Evolutionary conservation across 768 basidiomycete genomes (phyloP).

Genomic region (Amanita fuliginea): DNA sequence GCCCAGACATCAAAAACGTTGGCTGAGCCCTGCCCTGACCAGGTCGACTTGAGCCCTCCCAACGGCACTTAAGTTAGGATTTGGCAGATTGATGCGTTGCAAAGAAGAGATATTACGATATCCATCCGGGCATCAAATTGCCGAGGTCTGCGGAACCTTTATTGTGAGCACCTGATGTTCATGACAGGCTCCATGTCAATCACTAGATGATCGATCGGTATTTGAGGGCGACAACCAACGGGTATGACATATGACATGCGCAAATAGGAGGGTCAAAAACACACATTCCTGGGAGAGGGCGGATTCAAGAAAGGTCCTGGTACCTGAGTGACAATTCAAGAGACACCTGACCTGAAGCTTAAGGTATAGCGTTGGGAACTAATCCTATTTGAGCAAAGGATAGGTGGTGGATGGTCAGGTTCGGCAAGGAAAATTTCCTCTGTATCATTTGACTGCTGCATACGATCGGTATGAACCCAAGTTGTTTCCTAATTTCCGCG

Average conservation of each 20-base stretch:
- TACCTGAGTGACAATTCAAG: too few species aligned
- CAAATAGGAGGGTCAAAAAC: too few species aligned
- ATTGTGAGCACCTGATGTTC: too few species aligned
- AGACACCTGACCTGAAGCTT: too few species aligned
- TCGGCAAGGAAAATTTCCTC: not conserved
- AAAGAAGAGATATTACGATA: not conserved
- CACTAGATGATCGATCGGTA: too few species aligned
- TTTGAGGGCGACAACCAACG: too few species aligned
- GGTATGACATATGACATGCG: too few species aligned
- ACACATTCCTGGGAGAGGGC: too few species aligned
- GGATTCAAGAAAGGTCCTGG: too few species aligned
- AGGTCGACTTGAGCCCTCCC: not conserved
- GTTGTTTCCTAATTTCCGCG: constrained; percentile 25
- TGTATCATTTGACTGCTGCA: not conserved
- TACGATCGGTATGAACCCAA: not conserved
- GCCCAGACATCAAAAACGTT: not conserved
- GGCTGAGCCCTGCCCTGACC: not conserved
- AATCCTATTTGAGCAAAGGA: not conserved
- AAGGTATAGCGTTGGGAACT: not conserved
- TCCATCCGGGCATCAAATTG: not conserved
- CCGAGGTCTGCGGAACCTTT: not conserved
- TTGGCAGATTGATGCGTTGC: not conserved
- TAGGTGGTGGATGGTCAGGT: not conserved
- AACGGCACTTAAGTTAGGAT: not conserved
- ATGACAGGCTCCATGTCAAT: too few species aligned